Base-by-base conservation (phyloP, 192 early-diverging fungal genomes). In the Linnemannia schmuckeri region DNA sequence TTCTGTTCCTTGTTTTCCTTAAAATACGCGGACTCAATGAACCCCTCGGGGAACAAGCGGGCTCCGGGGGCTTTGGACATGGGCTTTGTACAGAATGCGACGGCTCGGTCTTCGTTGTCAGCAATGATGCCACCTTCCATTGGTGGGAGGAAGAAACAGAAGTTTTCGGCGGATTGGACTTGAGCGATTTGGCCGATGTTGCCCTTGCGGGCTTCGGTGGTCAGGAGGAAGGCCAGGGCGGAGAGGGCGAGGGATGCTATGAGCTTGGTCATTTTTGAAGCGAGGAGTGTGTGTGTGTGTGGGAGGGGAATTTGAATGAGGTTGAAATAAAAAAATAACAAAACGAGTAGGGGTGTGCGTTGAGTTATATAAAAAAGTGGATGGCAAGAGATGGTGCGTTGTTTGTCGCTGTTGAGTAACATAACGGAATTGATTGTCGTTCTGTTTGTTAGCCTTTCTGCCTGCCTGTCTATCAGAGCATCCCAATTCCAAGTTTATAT, bases 11-110 rank as follows among this genome's bases (percentile, higher is more conserved):
- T 76, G 41, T 81, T 76, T 12, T 61, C 61, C 41, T 69, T 66
- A 63, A 82, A 91, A 61, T 91, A 85, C 20, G 85, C 88, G 0
- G 89, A 89, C 63, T 83, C 71, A 63, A 91, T 89, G 61, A 91
- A 88, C 18, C 87, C 88, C 15, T 47, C 47, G 2, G 87, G 79
- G 37, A 92, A 81, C 24, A 74, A 78, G 17, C 79, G 70, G 40
- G 91, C 88, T 35, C 76, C 78, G 47, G 77, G 70, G 33, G 90
- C 91, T 27, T 85, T n/a, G 35, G 86, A 76, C 40, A 80, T 80
- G 20, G 40, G 52, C 37, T 79, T 79, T 6, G 82, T 83, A 79
- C 91, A 92, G 75, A 88, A 92, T 22, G 88, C 78, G 4, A 88
- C 30, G n/a, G 82, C 88, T 37, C 87, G 74, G 47, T 80, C 80